Percentiles rank a stretch among this genome's conserved stretches.
These are phyloP conservation scores for Acer campestre DNA, from an alignment of 345 rosid species.

Conservation along the genomic window DNA sequence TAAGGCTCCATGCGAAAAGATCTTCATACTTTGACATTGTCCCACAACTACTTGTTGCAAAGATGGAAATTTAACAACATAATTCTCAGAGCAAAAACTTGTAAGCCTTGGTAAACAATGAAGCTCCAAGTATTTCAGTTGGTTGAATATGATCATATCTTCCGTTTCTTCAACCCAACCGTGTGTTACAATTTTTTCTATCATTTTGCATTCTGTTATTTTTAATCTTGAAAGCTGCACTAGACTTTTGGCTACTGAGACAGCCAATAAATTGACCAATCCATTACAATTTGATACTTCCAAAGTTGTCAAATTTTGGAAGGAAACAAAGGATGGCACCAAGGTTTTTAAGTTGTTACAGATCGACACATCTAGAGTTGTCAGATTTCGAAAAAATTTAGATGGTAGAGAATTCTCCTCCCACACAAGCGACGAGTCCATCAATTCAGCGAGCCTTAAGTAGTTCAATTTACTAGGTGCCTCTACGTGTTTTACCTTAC, in stretches of 20 bases:
- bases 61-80: neutral
- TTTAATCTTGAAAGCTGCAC: slow-evolving; percentile 16
- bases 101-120: slow-evolving; percentile 15
- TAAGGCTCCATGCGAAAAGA: too few relatives aligned
- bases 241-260: slow-evolving; percentile 20
- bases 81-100: neutral
- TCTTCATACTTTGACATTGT: too few relatives aligned
- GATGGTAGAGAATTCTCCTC: neutral
- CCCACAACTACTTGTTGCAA: too few relatives aligned
- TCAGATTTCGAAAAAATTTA: neutral
- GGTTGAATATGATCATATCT: slow-evolving; percentile 14
- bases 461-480: neutral
- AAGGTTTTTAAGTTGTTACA: slow-evolving; percentile 12
- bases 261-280: slow-evolving; percentile 12
- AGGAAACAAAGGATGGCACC: slow-evolving; percentile 17
- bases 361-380: neutral
- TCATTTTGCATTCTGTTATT: slow-evolving; percentile 17
- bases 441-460: rapidly evolving
- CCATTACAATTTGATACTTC: slow-evolving; percentile 22
- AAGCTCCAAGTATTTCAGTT: slow-evolving; percentile 17
- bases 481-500: too few relatives aligned
- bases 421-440: too few relatives aligned
- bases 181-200: slow-evolving; percentile 19
- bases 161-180: neutral
- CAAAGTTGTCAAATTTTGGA: slow-evolving; percentile 19